Conservation (phyloP, 164 flowering plant genomes). For the Dillenia turbinata region DNA sequence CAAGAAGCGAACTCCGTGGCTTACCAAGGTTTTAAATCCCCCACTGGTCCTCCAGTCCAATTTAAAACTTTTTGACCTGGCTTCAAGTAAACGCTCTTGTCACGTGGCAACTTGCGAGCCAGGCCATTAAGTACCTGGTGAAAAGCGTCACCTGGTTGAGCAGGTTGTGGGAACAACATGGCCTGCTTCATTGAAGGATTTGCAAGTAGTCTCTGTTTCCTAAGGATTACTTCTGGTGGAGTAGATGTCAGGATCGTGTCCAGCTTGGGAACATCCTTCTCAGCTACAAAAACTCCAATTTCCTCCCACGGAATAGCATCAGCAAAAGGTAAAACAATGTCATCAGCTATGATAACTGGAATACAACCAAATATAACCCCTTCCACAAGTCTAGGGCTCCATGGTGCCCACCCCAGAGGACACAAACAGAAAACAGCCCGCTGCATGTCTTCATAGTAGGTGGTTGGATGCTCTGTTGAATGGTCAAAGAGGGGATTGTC, state of each 20-base stretch:
- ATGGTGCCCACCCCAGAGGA: constrained; percentile 98
- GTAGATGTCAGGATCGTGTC: constrained; percentile 87
- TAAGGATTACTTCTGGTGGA: constrained; percentile 68
- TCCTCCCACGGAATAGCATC: constrained; percentile 99
- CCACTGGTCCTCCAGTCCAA: constrained; percentile 90
- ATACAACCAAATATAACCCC: constrained; percentile 96
- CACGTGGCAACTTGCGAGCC: constrained; percentile 84
- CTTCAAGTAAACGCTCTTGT: constrained; percentile 40
- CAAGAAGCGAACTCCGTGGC: neutral
- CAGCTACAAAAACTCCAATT: constrained; percentile 82
- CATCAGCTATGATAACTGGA: constrained; percentile 94
- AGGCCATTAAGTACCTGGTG: constrained; percentile 90
- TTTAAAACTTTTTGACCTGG: constrained; percentile 56
- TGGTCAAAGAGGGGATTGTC: constrained; percentile 93
- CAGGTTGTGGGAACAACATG: constrained; percentile 87
- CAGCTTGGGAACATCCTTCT: constrained; percentile 79
- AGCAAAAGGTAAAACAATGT: constrained; percentile 90
- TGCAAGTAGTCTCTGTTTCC: constrained; percentile 85
- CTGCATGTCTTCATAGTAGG: constrained; percentile 98
- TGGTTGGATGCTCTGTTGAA: constrained; percentile 93
- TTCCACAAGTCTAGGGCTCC: constrained; percentile 97
- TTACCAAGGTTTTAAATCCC: constrained; percentile 64
- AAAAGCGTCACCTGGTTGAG: constrained; percentile 87
- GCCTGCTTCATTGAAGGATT: constrained; percentile 93
- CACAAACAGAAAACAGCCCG: constrained; percentile 91